Evolutionary conservation across 2,329 filamentous ascomycete genomes (phyloP).

Genomic region (Alternaria longipes): DNA sequence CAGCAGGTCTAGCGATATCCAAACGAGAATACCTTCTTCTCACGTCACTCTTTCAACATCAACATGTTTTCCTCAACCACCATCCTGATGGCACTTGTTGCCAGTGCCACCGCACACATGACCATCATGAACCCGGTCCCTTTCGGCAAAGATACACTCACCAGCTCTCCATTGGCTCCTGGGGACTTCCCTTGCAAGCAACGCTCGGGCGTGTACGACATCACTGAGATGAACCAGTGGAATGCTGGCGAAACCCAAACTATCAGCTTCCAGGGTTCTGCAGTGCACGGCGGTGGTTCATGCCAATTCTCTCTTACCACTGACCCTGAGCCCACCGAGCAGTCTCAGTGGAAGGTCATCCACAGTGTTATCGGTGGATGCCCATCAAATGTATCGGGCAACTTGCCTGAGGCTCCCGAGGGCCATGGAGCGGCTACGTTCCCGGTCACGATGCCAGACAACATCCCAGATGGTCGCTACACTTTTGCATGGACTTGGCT

Average conservation of each 20-base stretch:
- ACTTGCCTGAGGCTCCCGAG: constrained; percentile 20
- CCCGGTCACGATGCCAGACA: constrained; percentile 72
- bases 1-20: constrained; percentile 52
- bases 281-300: constrained; percentile 88
- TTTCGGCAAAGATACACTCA: constrained; percentile 59
- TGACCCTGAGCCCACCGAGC: constrained; percentile 69
- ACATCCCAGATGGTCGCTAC: constrained; percentile 77
- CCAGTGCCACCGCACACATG: constrained; percentile 77
- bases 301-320: constrained; percentile 90
- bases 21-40: constrained; percentile 28
- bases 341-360: constrained; percentile 84
- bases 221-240: constrained; percentile 67
- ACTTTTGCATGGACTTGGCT: constrained; percentile 94
- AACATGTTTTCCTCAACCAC: constrained; percentile 63
- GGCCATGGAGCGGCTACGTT: constrained; percentile 69
- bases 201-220: constrained; percentile 58
- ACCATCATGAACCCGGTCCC: constrained; percentile 67
- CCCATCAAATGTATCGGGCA: constrained; percentile 67
- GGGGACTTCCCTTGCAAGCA: constrained; percentile 86
- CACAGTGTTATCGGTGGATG: constrained; percentile 88
- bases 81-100: constrained; percentile 64
- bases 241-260: constrained; percentile 61
- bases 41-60: constrained; percentile 32
- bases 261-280: constrained; percentile 54
- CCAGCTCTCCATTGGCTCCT: constrained; percentile 71